Base-by-base conservation (phyloP, 805 yeast genomes). In the Saccharomycopsis sp. region DNA sequence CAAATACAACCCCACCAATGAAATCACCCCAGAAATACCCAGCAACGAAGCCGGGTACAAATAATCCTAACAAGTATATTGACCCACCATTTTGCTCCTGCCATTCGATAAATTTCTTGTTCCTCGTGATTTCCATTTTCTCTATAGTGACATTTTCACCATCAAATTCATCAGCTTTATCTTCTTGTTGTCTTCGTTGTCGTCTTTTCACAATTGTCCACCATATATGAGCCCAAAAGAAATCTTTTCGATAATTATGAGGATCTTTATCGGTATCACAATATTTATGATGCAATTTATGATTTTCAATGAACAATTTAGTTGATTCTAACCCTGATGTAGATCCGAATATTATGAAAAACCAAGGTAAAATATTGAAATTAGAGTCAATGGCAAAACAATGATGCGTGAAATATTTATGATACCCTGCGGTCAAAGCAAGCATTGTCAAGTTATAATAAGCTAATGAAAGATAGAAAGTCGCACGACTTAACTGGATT, bases 181-280 rank as follows among this genome's bases (percentile, higher is more conserved):
- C 51, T 19, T 41, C 41, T 26, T 40, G n/a, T 9, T 14, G 7
- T 26, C 37, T 37, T 3, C 34, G 24, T 7, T 31, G 9, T 22
- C 37, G 36, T 3, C 51, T 20, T 37, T 72, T 72, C 48, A 81
- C 67, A 27, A 87, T 58, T 65, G 85, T 72, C 95, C 96, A 89
- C 2, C 96, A 97, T 64, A 87, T 68, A 63, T 88, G 96, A 27
- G 90, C 78, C 74, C 78, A 88, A 56, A 74, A 63, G 54, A 87
- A 72, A 0, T 97, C 96, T 48, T 84, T 72, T 57, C 89, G 75
- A 31, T 84, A 81, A 56, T 79, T 79, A 63, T 85, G 87, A 1
- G 97, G 97, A 61, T 89, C 97, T 55, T 74, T 72, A 49, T 85
- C 95, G 0, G 94, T 82, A 58, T 89, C 96, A 35, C 93, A 81